Evolutionary conservation across 306 rosid species (phyloP), one percentile per base, ranked within the genome.

Genomic region (Erythrophleum fordii): DNA sequence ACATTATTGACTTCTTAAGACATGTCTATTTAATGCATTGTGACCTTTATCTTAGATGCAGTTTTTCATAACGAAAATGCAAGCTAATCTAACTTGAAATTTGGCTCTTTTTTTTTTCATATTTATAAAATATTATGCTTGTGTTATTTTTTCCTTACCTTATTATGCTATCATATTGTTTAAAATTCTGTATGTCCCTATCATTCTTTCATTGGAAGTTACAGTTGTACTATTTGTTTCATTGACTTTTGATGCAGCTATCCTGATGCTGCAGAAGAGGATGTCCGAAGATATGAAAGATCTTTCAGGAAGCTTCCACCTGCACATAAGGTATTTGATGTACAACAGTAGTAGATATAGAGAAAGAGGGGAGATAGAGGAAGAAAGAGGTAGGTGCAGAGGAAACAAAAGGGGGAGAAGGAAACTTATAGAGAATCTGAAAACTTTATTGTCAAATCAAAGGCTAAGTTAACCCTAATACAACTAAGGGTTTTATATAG

Each of bases 231-330:
- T 9, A 37, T 75, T 62, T 67, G 14, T 49, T 68, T 81, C 60
- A 16, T 46, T 65, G 58, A 46, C 39, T 87, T 83, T 25, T 66
- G 69, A 11, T 85, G 72, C 83, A 93, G 99, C 84, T 95, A 95
- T 82, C 97, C 98, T 20, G 97, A 95, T 81, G 96, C 99, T 45
- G 87, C 98, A 10, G 98, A 93, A 25, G 95, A 88, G 78, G 99
- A 95, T 80, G 90, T 95, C 81, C 91, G 81, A 79, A 83, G 99
- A 88, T 90, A 86, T 51, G 99, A 95, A 83, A 87, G 98, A 78
- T 93, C 97, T 35, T 95, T 73, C 51, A 83, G 79, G 72, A 91
- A 83, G 85, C 99, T 95, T 81, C 87, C 94, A 72, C 89, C 92
- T 14, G 81, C 93, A 75, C 99, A 95, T 74, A 90, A 95, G 99